Base-by-base conservation (phyloP, 1,284 basidiomycete genomes). In the Sparassis latifolia region DNA sequence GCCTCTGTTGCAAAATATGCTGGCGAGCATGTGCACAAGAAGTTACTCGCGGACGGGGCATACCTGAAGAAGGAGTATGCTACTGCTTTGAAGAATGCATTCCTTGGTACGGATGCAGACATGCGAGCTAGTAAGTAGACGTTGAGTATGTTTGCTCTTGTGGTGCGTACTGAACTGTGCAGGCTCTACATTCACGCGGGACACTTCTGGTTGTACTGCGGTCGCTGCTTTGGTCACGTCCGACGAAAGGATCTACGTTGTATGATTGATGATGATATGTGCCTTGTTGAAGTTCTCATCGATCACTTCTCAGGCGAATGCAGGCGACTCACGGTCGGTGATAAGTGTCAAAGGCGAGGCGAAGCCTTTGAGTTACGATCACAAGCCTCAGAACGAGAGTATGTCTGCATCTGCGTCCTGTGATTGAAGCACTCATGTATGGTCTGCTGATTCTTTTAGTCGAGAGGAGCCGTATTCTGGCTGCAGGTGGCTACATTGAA, bases 401-500 rank as follows among this genome's bases (percentile, higher is more conserved):
- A 52, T 59, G 86, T 70, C 32, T 32, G 7, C 35, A 37, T 37
- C 6, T 12, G 6, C 6, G 35, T 37, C 12, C 35, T 6, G 7
- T 37, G 6, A 7, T 37, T 12, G 35, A 37, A 37, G 35, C 35
- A 7, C 35, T 7, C 35, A 7, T 37, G 6, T 12, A 37, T 37
- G 35, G 6, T 37, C 35, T 37, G 35, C 20, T 20, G 37, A 41
- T 33, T 50, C 42, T 40, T 51, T 33, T 61, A 90, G 92, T 75
- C 57, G 97, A 99, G 71, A 90, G 81, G 61, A 76, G 79, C 30
- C 89, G 97, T 47, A 98, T 99, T 65, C 77, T 83, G 28, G 83
- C 80, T 41, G 97, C 95, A n/a, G 97, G 97, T 47, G 97, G 97
- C 44, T 99, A 92, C 64, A 89, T 99, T 55, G 95, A 99, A 67